Evolutionary conservation across 495 filamentous ascomycete genomes (phyloP).

Genomic region (Penicillium atrosanguineum): DNA sequence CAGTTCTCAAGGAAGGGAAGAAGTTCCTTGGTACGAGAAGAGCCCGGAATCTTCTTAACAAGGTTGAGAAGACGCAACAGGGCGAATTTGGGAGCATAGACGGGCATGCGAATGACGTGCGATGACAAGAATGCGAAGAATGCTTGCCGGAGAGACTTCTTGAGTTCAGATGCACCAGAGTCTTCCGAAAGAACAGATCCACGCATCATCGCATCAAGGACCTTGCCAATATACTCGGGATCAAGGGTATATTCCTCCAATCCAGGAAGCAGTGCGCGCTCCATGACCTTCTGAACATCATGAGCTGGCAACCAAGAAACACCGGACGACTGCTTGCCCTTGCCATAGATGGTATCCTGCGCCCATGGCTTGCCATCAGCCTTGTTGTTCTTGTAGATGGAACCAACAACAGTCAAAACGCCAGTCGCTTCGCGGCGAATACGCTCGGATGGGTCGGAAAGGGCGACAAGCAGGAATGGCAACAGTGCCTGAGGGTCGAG

Average conservation of each 20-base stretch:
- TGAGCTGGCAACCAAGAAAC: slow-evolving; percentile 59
- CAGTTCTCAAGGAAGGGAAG: slow-evolving; percentile 67
- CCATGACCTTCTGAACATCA: slow-evolving; percentile 58
- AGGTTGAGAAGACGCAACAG: slow-evolving; percentile 70
- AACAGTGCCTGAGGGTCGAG: slow-evolving; percentile 73
- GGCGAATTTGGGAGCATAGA: slow-evolving; percentile 62
- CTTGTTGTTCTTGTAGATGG: slow-evolving; percentile 46
- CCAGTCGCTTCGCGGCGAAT: slow-evolving; percentile 74
- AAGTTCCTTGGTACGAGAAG: slow-evolving; percentile 65
- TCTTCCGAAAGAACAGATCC: slow-evolving; percentile 35
- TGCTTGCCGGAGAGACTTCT: slow-evolving; percentile 60
- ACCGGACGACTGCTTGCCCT: slow-evolving; percentile 43
- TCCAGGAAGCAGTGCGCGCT: slow-evolving; percentile 60
- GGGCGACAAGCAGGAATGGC: slow-evolving; percentile 70
- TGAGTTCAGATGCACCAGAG: slow-evolving; percentile 54
- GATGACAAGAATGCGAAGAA: slow-evolving; percentile 72
- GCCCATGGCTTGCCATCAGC: slow-evolving; percentile 46
- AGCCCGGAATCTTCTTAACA: slow-evolving; percentile 63
- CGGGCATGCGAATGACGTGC: slow-evolving; percentile 65
- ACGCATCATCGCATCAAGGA: slow-evolving; percentile 57
- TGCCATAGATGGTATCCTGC: slow-evolving; percentile 55
- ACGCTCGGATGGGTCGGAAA: slow-evolving; percentile 68
- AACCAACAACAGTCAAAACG: slow-evolving; percentile 49
- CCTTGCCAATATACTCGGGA: slow-evolving; percentile 56
- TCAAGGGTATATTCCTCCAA: slow-evolving; percentile 85